Evolutionary conservation across 1,284 basidiomycete species (phyloP).

Genomic region (Anthracocystis panici-leucophaei): DNA sequence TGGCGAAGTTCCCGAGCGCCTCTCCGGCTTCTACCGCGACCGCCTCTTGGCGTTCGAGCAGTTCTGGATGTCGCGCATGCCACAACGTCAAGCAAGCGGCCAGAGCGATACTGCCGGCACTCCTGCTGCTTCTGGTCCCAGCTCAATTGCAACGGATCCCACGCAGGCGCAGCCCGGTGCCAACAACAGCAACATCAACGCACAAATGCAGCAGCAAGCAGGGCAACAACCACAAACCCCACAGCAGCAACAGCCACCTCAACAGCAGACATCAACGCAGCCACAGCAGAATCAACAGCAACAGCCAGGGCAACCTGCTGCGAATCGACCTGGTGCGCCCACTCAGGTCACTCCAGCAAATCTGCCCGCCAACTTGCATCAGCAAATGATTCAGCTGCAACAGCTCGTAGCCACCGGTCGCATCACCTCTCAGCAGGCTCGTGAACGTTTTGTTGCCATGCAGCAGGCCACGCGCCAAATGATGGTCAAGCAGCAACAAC

Average conservation of each 20-base stretch:
- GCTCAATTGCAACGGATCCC: constrained; percentile 10
- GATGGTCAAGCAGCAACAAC: constrained; percentile 52
- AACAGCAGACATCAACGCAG: constrained; percentile 10
- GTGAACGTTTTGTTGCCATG: constrained; percentile 57
- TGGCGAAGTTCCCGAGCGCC: constrained; percentile 58
- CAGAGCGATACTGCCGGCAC: constrained; percentile 37
- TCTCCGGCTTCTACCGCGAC: constrained; percentile 60
- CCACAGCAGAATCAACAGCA: constrained; percentile 19
- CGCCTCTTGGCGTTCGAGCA: constrained; percentile 61
- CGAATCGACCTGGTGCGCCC: constrained; percentile 20
- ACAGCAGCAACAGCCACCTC: constrained; percentile 22
- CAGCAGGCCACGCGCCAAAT: constrained; percentile 56
- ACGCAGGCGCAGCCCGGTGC: constrained; percentile 14
- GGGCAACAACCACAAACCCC: constrained; percentile 21
- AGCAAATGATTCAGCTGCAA: constrained; percentile 61
- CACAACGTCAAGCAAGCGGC: constrained; percentile 41
- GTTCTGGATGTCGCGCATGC: constrained; percentile 62
- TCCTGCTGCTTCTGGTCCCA: constrained; percentile 26
- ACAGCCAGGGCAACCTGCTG: constrained; percentile 13
- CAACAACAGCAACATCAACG: constrained; percentile 10
- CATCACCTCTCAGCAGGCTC: constrained; percentile 62
- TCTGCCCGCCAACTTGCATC: constrained; percentile 47
- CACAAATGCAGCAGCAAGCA: constrained; percentile 19
- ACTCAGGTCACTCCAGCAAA: constrained; percentile 29
- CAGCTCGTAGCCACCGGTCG: constrained; percentile 51